Base-by-base conservation (phyloP, 805 yeast genomes). In the Candida ulmi region DNA sequence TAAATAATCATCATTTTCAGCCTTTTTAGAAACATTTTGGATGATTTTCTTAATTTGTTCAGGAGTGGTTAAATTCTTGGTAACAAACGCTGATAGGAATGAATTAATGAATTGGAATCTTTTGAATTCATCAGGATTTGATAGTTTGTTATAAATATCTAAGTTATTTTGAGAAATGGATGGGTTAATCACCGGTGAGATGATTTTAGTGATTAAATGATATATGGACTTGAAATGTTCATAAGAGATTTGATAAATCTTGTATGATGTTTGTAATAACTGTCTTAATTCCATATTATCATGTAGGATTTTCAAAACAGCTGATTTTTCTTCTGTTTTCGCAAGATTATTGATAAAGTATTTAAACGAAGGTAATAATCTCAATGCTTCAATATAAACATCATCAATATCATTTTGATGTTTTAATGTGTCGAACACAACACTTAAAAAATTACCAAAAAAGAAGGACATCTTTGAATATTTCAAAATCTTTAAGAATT, bases 291-390 rank as follows among this genome's bases (percentile, higher is more conserved):
- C 32, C 1, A 29, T 29, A 36, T 62, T 54, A 30, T 55, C 53
- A 13, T 39, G 25, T 26, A 58, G 36, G 4, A 59, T 35, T 2
- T 11, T 19, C 15, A 35, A 16, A 8, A 53, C 45, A 34, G 42
- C 13, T 7, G 18, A 33, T 5, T 38, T n/a, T 11, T 39, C 36
- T 12, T 36, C 17, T 29, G 43, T 36, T 28, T 44, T 44, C 21
- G 42, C 24, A 5, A 45, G 17, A 2, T 19, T 28, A 25, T 51
- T 54, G 6, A 63, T 42, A 35, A 49, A 46, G 17, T 40, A 34
- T 33, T 41, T 48, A 42, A 66, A 66, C 0, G 73, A 65, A 0
- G 67, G 65, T 25, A 67, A 46, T 48, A 54, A 50, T 30, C 68
- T 51, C 2, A 66, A 38, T 2, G 64, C 58, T 4, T 36, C 33